Conservation (phyloP, 2,329 filamentous ascomycete species). For the Beauveria pseudobassiana region DNA sequence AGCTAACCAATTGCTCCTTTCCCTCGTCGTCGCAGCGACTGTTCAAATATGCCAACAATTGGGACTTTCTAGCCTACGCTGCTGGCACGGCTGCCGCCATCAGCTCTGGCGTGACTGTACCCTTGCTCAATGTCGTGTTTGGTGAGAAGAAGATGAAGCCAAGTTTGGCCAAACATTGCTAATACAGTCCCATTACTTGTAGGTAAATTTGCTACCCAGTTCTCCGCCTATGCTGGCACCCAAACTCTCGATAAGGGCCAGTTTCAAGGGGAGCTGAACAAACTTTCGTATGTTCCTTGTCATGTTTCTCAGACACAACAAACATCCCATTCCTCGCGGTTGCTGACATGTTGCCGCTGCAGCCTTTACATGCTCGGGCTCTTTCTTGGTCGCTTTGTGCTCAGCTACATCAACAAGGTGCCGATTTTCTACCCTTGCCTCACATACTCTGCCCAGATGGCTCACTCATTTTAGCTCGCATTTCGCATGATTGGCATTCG, state of each 20-base stretch:
- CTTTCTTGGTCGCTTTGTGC: conserved; percentile 15
- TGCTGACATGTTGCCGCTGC: no score
- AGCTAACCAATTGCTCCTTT: background rate
- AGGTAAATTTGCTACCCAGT: conserved; percentile 35
- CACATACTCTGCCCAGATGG: no score
- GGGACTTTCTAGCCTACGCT: conserved; percentile 42
- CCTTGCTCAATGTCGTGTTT: conserved; percentile 53
- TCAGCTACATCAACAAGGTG: conserved; percentile 55
- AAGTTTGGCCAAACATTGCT: background rate
- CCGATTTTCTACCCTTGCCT: background rate
- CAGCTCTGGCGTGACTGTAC: conserved; percentile 46
- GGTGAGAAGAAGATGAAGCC: conserved; percentile 24
- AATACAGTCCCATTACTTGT: conserved; percentile 27
- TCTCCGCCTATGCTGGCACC: conserved; percentile 17
- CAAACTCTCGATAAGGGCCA: background rate
- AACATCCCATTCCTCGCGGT: no score
- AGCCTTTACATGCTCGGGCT: no score
- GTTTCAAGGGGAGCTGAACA: background rate
- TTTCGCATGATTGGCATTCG: conserved; percentile 56
- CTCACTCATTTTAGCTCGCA: conserved; percentile 34
- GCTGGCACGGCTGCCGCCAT: conserved; percentile 37
- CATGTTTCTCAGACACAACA: no score
- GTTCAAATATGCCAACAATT: conserved; percentile 48
- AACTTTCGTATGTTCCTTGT: background rate
- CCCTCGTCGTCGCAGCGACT: conserved; percentile 30